Base-by-base conservation (phyloP, 768 basidiomycete species). In the Termitomyces heimii region DNA sequence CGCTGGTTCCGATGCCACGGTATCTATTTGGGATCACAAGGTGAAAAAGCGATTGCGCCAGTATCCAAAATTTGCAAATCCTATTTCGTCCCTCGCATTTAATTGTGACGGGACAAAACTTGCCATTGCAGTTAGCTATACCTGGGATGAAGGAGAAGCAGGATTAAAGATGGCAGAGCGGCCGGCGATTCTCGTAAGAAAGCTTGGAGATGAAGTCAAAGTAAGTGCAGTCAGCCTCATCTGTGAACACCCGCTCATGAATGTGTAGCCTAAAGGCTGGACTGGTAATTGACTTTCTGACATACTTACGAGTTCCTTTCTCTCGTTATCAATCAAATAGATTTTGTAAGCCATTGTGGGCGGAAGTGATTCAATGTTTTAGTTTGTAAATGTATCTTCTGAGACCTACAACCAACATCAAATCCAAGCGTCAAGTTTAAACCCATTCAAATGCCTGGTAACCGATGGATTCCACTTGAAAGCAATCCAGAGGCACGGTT, bases 11-110 rank as follows among this genome's bases (percentile, higher is more conserved):
- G 97, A 99, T 69, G 87, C 87, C 0, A 89, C 89, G 1, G 92
- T 98, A 43, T 94, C 93, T 0, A 86, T 98, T 58, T 99, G 97
- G 97, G 97, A 98, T 68, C 94, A 95, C 71, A 87, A 88, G 62
- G 88, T 95, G 54, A 97, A 98, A 76, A 98, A 98, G 68, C 86
- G 97, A 2, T 75, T 98, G 53, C 85, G 94, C 26, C 94, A 96
- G 64, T 95, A 91, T 61, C 86, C 88, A 0, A 91, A 91, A 66
- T 94, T 86, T 72, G 71, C 78, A 4, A 78, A 82, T 0, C 80
- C 87, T 3, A 85, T 97, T n/a, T 83, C 92, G 0, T 82, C 87
- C 0, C 75, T 94, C 40, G 82, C 88, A 0, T 96, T 95, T 72
- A 92, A 87, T 59, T 85, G 82, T 26, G 89, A 94, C 60, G 94